Base-by-base conservation (phyloP, 2,329 filamentous ascomycete species). In the Aspergillus sclerotialis region DNA sequence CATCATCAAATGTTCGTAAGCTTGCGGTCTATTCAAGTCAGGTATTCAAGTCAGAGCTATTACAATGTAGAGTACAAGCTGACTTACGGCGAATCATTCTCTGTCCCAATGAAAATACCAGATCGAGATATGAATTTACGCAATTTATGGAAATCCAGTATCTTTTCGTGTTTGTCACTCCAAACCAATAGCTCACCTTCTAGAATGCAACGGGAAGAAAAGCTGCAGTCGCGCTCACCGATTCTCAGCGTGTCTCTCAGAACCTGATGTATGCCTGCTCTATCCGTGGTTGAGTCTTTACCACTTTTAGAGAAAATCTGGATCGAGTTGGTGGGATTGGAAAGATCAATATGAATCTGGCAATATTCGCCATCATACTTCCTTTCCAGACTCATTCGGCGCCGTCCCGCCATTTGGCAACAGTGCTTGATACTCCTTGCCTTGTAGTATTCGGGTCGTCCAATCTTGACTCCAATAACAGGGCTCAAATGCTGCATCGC, bases 311-410 rank as follows among this genome's bases (percentile, higher is more conserved):
- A 93, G 54, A 92, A 94, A 18, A 94, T 90, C 43, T 82, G 80
- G 17, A 94, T 77, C 30, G 69, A 73, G 1, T 71, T 53, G 38
- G 53, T 30, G 10, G 36, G 11, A 64, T 73, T 76, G 7, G 65
- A 65, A 5, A 84, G 63, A 50, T 93, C 78, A 25, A 94, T 67
- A 49, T 94, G 88, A 18, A 94, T 78, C 56, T 94, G 88, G 47
- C 85, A 93, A 46, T 92, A 94, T 58, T 94, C 88, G 9, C 84
- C 87, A 49, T 94, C 87, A 41, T 93, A 77, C 54, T 94, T 94
- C 33, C 80, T 71, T 56, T 94, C 86, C 15, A 87, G 72, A 38
- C 81, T 84, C 74, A 89, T 77, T 9, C 64, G 73, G 11, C 73
- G 65, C 0, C 70, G 68, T 4, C 66, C 69, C 2, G 73, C 67